Percentiles rank a stretch among this genome's conserved stretches.
Evolutionary conservation across 176 grass and related monocot genomes (phyloP).

Genomic region (Carex myosuroides): DNA sequence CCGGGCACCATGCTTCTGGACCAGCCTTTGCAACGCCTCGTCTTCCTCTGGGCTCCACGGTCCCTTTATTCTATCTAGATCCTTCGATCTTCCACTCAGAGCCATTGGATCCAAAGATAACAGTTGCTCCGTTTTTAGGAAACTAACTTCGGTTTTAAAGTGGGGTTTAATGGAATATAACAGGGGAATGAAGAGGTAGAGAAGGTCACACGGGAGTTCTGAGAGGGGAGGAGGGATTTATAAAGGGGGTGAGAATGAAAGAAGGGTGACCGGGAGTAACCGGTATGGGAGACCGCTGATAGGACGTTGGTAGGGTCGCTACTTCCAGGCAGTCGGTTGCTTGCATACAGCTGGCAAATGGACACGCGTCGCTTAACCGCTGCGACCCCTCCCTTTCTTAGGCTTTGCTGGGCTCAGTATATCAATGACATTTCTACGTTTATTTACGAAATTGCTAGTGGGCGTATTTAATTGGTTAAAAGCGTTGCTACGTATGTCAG

Average conservation of each 20-base stretch:
- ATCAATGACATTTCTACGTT: neutral
- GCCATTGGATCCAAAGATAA: neutral
- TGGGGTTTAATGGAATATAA: neutral
- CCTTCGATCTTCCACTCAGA: slow-evolving; percentile 21
- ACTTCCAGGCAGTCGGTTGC: slow-evolving; percentile 29
- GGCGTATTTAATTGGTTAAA: neutral
- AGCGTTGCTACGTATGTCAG: neutral
- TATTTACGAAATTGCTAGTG: neutral
- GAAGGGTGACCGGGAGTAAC: slow-evolving; percentile 13
- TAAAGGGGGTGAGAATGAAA: slow-evolving; percentile 7
- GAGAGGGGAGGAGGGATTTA: neutral
- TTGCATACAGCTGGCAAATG: slow-evolving; percentile 36
- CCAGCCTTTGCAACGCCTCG: slow-evolving; percentile 65
- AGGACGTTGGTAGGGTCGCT: neutral
- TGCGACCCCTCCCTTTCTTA: neutral
- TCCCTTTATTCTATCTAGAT: slow-evolving; percentile 87
- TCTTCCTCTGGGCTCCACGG: slow-evolving; percentile 98
- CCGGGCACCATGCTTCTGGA: slow-evolving; percentile 55
- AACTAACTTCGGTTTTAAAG: neutral
- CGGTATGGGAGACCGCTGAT: slow-evolving; percentile 1
- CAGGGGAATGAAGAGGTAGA: neutral
- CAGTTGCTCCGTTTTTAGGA: neutral
- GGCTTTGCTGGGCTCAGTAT: neutral
- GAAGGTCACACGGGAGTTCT: neutral
- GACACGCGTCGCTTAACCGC: slow-evolving; percentile 29